Percentiles rank a stretch among this genome's conserved stretches.
phyloP scores from a whole-genome alignment of 208 protist species.

The Leishmania aethiopica region DNA sequence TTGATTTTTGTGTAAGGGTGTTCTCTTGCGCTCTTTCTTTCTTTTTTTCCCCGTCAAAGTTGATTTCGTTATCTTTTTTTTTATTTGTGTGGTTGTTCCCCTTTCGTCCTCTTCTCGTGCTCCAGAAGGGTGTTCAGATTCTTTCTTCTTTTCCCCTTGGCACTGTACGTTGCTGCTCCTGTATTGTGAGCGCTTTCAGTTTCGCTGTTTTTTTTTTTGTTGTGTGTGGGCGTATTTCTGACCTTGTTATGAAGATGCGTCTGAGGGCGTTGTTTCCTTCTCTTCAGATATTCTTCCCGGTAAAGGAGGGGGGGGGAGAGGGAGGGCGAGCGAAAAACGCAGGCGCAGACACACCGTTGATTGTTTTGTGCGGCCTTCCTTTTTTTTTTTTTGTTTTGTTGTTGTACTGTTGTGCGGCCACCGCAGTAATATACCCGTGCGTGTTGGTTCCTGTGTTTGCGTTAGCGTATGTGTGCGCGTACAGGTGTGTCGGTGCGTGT shows the following conservation, averaged over 20 bases:
- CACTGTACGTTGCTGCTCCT: too few species aligned
- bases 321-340: background rate
- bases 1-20: background rate
- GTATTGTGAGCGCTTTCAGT: background rate
- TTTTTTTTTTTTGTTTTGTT: background rate
- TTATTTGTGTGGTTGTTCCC: too few species aligned
- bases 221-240: too few species aligned
- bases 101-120: too few species aligned
- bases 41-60: background rate
- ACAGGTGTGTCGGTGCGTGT: background rate
- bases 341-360: background rate
- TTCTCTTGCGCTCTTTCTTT: background rate
- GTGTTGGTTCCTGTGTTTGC: background rate
- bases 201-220: background rate
- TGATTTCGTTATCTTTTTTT: background rate
- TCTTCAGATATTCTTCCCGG: background rate
- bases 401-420: background rate
- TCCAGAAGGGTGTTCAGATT: too few species aligned
- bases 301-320: too few species aligned
- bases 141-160: too few species aligned
- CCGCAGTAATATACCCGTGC: background rate
- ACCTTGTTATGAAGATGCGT: too few species aligned
- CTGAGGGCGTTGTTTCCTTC: background rate
- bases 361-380: too few species aligned
- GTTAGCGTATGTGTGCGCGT: background rate